A percentile compares a stretch with the other conserved stretches of the same genome.
These are phyloP conservation scores for Coccomyxa sp. DNA, from an alignment of 139 green algal species.

Conservation along the genomic window DNA sequence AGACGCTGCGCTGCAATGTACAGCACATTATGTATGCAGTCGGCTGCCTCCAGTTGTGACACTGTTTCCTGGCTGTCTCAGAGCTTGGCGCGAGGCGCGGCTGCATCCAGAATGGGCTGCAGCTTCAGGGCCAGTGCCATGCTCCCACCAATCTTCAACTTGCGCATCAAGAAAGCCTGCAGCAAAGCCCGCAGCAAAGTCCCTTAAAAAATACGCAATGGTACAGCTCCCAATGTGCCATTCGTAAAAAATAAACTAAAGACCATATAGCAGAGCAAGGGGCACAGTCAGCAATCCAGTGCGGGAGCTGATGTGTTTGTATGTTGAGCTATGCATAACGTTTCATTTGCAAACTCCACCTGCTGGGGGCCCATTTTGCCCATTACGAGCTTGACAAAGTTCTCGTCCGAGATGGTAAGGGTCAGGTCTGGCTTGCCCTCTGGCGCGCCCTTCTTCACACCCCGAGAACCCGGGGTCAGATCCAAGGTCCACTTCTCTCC, in stretches of 20 bases:
- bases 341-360: slow-evolving; percentile 18
- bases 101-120: slow-evolving; percentile 75
- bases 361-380: slow-evolving; percentile 81
- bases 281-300: too few relatives aligned
- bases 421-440: slow-evolving; percentile 62
- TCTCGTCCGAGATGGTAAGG: slow-evolving; percentile 65
- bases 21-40: too few relatives aligned
- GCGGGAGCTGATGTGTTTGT: too few relatives aligned
- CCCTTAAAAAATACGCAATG: too few relatives aligned
- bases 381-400: slow-evolving; percentile 74
- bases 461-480: slow-evolving; percentile 45
- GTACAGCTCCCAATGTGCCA: too few relatives aligned
- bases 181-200: too few relatives aligned
- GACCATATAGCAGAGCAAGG: too few relatives aligned
- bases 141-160: slow-evolving; percentile 79
- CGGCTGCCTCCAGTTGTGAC: too few relatives aligned
- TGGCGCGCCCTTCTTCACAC: slow-evolving; percentile 31
- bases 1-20: too few relatives aligned
- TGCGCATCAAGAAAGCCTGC: slow-evolving; percentile 83
- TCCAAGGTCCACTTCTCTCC: slow-evolving; percentile 70
- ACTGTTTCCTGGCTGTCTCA: slow-evolving; percentile 18
- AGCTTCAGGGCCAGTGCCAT: slow-evolving; percentile 88
- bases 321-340: too few relatives aligned
- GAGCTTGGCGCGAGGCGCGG: slow-evolving; percentile 67
- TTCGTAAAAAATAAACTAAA: not conserved